Evolutionary conservation across 352 stramenopile genomes (phyloP).

Genomic region (Phytophthora fragariaefolia): DNA sequence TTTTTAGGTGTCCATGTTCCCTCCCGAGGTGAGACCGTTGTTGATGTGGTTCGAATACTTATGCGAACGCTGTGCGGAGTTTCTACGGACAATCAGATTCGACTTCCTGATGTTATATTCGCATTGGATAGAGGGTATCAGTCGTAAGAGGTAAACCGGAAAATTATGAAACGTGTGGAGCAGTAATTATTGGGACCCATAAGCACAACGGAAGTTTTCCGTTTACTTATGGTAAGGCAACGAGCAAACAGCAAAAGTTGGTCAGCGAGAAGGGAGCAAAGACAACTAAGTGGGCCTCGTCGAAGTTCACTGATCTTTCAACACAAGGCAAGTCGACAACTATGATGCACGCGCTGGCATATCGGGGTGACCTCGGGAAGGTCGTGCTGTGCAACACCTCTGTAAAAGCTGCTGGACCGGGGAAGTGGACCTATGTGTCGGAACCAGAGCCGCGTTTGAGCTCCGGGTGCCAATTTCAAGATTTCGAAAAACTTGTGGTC

Average conservation of each 20-base stretch:
- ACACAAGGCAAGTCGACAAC: background rate
- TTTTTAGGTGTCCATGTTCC: slow-evolving; percentile 5
- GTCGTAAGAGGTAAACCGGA: slow-evolving; percentile 6
- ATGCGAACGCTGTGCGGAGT: slow-evolving; percentile 4
- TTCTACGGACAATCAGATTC: slow-evolving; percentile 10
- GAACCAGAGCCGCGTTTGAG: background rate
- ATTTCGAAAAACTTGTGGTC: background rate
- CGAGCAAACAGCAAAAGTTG: background rate
- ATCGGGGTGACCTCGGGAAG: background rate
- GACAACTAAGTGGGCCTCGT: background rate
- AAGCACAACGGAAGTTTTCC: slow-evolving; percentile 6
- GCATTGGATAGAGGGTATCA: slow-evolving; percentile 24
- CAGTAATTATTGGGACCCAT: slow-evolving; percentile 12
- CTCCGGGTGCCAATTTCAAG: background rate
- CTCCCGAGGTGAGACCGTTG: background rate
- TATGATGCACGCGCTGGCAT: slow-evolving; percentile 1
- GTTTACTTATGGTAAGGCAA: slow-evolving; percentile 8
- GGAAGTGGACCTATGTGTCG: background rate
- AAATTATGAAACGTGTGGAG: slow-evolving; percentile 9
- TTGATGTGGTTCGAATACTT: slow-evolving; percentile 7
- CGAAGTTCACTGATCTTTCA: background rate
- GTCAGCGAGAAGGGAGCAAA: slow-evolving; percentile 1
- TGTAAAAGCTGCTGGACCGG: background rate
- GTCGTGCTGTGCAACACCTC: slow-evolving; percentile 1
- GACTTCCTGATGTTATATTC: slow-evolving; percentile 5